These are phyloP conservation scores for Chiua virens DNA, from an alignment of 768 basidiomycete species.

Conservation along the genomic window DNA sequence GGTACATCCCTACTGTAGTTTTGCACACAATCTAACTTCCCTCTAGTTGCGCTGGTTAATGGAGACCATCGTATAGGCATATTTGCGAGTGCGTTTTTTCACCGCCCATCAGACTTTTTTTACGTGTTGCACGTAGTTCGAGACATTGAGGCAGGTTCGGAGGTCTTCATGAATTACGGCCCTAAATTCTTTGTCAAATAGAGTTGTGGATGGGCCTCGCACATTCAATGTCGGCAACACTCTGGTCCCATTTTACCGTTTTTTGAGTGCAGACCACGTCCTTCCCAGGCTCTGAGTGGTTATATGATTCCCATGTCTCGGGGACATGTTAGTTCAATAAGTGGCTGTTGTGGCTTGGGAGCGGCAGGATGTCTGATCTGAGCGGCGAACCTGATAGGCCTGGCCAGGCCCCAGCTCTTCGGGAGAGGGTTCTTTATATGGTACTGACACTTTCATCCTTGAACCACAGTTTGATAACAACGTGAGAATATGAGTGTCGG, in stretches of 20 bases:
- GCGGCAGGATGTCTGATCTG: too few species aligned
- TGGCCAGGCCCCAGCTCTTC: not conserved
- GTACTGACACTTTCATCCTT: not conserved
- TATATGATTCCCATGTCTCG: too few species aligned
- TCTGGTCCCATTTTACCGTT: too few species aligned
- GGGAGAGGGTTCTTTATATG: constrained; percentile 4
- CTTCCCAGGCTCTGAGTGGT: too few species aligned
- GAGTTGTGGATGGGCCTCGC: not conserved
- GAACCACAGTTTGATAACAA: not conserved
- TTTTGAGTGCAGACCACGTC: too few species aligned
- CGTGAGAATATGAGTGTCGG: too few species aligned
- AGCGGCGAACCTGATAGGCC: not conserved
- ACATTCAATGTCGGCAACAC: too few species aligned
- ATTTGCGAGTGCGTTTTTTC: constrained; percentile 25
- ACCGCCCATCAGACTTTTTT: not conserved
- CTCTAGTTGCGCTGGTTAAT: constrained; percentile 55
- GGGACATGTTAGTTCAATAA: too few species aligned
- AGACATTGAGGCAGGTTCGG: constrained; percentile 42
- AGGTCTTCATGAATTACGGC: constrained; percentile 62
- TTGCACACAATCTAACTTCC: constrained; percentile 1
- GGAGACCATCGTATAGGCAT: constrained; percentile 70
- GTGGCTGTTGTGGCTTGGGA: too few species aligned
- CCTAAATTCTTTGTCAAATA: constrained; percentile 40
- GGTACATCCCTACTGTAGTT: constrained; percentile 33
- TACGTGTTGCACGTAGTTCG: constrained; percentile 30